These are phyloP conservation scores for Vitis labrusca DNA, from an alignment of 164 flowering plant species.

Conservation along the genomic window DNA sequence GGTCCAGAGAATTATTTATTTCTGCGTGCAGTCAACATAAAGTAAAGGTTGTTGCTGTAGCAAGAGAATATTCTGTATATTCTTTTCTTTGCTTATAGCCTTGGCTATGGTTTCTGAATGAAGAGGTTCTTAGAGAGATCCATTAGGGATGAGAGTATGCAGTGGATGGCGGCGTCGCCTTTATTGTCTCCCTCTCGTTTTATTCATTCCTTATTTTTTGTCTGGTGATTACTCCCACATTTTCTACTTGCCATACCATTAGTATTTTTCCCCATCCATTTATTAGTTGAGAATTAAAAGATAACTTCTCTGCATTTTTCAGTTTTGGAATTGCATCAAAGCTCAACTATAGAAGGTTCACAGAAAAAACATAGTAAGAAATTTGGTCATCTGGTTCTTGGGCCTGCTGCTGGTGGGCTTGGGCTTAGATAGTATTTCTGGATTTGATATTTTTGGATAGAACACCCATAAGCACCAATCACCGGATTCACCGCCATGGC, in stretches of 20 bases:
- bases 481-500: no score
- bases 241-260: not conserved
- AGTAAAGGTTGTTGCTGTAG: not conserved
- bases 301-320: conserved; percentile 8
- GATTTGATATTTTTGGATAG: no score
- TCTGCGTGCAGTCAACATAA: not conserved
- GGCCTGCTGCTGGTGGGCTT: conserved; percentile 73
- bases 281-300: not conserved
- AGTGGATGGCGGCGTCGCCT: conserved; percentile 65
- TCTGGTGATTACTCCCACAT: conserved; percentile 45
- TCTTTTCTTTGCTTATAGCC: not conserved
- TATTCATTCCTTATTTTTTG: conserved; percentile 52
- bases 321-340: conserved; percentile 54
- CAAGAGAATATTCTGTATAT: not conserved
- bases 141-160: conserved; percentile 41
- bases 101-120: not conserved
- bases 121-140: not conserved
- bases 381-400: conserved; percentile 76
- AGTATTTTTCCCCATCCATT: not conserved
- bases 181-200: conserved; percentile 49
- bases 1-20: not conserved
- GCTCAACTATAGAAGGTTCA: conserved; percentile 19
- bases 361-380: conserved; percentile 37
- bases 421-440: conserved; percentile 26
- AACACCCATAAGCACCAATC: no score